Conservation (phyloP, 371 early-diverging fungal genomes). For the Saksenaea vasiformis region DNA sequence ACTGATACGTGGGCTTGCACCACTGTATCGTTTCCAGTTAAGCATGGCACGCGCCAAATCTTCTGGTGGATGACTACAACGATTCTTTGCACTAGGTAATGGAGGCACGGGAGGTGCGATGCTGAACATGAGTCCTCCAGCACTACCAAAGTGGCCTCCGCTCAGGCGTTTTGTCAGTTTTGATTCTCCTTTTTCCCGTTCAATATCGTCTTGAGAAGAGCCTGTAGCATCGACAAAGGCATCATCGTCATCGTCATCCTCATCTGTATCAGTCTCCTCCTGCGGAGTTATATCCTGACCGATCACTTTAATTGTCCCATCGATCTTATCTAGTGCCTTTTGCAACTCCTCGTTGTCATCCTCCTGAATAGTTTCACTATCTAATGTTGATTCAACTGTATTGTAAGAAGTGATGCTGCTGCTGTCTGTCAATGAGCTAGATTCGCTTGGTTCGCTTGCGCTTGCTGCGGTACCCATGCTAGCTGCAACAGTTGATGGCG, state of each 20-base stretch:
- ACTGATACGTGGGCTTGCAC: not conserved
- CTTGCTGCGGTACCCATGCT: not conserved
- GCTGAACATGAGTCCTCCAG: slow-evolving; percentile 47
- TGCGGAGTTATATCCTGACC: not conserved
- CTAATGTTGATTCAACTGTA: not conserved
- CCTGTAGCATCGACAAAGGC: slow-evolving; percentile 46
- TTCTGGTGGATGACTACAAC: slow-evolving; percentile 30
- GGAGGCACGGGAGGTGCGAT: slow-evolving; percentile 14
- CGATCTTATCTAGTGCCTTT: slow-evolving; percentile 17
- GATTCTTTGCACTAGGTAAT: slow-evolving; percentile 10
- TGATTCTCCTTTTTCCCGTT: slow-evolving; percentile 33
- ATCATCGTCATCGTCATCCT: slow-evolving; percentile 32
- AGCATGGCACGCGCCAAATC: slow-evolving; percentile 42
- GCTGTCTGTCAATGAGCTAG: slow-evolving; percentile 1
- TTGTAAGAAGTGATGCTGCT: not conserved
- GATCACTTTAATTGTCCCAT: slow-evolving; percentile 19
- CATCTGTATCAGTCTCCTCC: slow-evolving; percentile 14
- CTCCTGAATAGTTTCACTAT: not conserved
- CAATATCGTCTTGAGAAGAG: slow-evolving; percentile 40
- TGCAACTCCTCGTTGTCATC: slow-evolving; percentile 4
- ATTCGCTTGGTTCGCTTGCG: not conserved
- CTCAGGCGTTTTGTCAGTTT: slow-evolving; percentile 45
- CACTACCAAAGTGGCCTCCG: slow-evolving; percentile 54
- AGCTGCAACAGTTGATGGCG: not conserved
- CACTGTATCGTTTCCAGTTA: slow-evolving; percentile 41